Evolutionary conservation across 2,329 filamentous ascomycete genomes (phyloP).

Genomic region (Nothomitra cinnamomea): DNA sequence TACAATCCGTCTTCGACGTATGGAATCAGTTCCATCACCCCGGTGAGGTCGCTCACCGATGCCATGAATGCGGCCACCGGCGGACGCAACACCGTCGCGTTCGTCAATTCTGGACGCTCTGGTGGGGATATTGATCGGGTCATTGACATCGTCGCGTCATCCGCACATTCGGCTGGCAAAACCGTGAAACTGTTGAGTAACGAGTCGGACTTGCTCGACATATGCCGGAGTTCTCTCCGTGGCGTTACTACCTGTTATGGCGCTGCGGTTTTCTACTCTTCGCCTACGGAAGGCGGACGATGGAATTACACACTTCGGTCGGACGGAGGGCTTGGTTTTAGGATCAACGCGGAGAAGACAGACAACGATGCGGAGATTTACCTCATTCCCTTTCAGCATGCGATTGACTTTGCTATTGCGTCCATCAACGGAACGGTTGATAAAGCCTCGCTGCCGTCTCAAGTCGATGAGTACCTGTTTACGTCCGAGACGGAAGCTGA

Average conservation of each 20-base stretch:
- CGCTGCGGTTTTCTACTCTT: constrained; percentile 58
- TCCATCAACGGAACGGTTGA: constrained; percentile 29
- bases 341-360: constrained; percentile 44
- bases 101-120: constrained; percentile 56
- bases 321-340: constrained; percentile 51
- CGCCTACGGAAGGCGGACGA: constrained; percentile 47
- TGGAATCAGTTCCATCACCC: constrained; percentile 47
- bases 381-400: constrained; percentile 59
- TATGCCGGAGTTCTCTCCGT: constrained; percentile 45
- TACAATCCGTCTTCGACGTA: constrained; percentile 62
- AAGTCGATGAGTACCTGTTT: constrained; percentile 51
- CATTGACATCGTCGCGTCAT: constrained; percentile 43
- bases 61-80: constrained; percentile 41
- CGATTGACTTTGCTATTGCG: constrained; percentile 59
- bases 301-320: constrained; percentile 82
- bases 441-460: constrained; percentile 24
- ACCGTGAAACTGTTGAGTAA: constrained; percentile 35
- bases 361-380: constrained; percentile 66
- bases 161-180: constrained; percentile 39
- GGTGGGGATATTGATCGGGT: constrained; percentile 57
- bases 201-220: constrained; percentile 39
- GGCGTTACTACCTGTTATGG: constrained; percentile 58
- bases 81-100: constrained; percentile 52
- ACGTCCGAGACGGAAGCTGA: constrained; percentile 50
- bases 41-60: constrained; percentile 46